Evolutionary conservation across 441 rosid genomes (phyloP).

Genomic region (Euphorbia celastroides): DNA sequence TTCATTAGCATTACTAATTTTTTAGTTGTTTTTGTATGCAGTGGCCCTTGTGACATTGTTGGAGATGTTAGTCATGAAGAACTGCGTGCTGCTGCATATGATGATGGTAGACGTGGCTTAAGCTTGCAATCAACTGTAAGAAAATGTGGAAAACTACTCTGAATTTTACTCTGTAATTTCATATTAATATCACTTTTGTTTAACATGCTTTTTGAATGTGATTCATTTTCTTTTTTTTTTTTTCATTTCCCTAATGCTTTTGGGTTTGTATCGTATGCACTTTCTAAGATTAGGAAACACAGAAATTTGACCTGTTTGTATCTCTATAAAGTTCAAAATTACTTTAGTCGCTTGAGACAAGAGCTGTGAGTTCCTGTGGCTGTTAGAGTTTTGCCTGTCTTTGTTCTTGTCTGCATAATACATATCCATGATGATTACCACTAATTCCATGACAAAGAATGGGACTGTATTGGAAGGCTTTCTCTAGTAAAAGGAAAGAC

Average conservation of each 20-base stretch:
- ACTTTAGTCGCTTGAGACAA: neutral
- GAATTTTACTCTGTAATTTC: neutral
- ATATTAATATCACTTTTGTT: neutral
- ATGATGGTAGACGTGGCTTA: slow-evolving; percentile 67
- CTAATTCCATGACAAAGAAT: neutral
- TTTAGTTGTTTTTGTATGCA: slow-evolving; percentile 16
- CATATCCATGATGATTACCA: slow-evolving; percentile 1
- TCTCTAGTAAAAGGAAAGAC: neutral
- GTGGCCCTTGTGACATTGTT: slow-evolving; percentile 64
- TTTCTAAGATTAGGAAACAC: neutral
- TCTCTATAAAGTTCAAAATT: neutral
- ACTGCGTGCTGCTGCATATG: slow-evolving; percentile 73
- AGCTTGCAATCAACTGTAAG: slow-evolving; percentile 86
- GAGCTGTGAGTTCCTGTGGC: neutral
- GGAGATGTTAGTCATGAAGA: slow-evolving; percentile 88
- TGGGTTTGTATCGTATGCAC: neutral
- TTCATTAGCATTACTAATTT: neutral
- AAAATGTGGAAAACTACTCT: slow-evolving; percentile 3
- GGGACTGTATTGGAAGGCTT: neutral
- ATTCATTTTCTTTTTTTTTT: neutral
- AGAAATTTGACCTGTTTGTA: neutral
- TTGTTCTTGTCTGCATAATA: neutral
- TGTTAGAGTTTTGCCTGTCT: neutral
- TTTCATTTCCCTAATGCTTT: slow-evolving; percentile 6
- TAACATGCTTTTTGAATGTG: neutral